Conservation (phyloP, 176 grass and related monocot species). For the Juncus effusus region DNA sequence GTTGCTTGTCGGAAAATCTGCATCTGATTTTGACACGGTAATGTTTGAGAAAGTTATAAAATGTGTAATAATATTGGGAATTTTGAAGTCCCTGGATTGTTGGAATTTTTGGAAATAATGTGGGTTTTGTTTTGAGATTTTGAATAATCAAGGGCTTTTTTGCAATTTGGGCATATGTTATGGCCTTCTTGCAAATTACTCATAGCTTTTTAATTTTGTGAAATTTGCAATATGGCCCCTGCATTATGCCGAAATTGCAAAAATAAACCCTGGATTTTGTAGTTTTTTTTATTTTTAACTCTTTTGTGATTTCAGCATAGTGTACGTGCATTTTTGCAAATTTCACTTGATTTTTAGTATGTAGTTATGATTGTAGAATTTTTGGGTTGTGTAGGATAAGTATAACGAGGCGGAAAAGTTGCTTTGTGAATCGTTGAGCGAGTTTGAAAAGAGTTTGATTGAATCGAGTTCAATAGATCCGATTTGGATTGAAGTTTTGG, state of each 20-base stretch:
- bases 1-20: slow-evolving; percentile 55
- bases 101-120: background rate
- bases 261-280: slow-evolving; percentile 26
- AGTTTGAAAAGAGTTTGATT: slow-evolving; percentile 56
- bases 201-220: no score
- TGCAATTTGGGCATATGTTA: no score
- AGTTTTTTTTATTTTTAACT: no score
- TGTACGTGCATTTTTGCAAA: no score
- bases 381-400: slow-evolving; percentile 44
- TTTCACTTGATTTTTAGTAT: no score
- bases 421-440: slow-evolving; percentile 57
- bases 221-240: no score
- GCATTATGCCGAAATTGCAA: no score
- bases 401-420: slow-evolving; percentile 75
- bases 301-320: no score
- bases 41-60: background rate
- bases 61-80: no score
- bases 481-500: slow-evolving; percentile 84
- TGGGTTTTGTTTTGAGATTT: slow-evolving; percentile 7
- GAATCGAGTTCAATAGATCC: slow-evolving; percentile 59
- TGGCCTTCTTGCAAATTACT: no score
- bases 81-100: no score
- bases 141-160: no score
- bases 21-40: slow-evolving; percentile 60
- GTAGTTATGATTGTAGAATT: background rate